A percentile compares a stretch with the other conserved stretches of the same genome.
Evolutionary conservation across 2,329 filamentous ascomycete genomes (phyloP).

Genomic region (Podosphaera fusca): DNA sequence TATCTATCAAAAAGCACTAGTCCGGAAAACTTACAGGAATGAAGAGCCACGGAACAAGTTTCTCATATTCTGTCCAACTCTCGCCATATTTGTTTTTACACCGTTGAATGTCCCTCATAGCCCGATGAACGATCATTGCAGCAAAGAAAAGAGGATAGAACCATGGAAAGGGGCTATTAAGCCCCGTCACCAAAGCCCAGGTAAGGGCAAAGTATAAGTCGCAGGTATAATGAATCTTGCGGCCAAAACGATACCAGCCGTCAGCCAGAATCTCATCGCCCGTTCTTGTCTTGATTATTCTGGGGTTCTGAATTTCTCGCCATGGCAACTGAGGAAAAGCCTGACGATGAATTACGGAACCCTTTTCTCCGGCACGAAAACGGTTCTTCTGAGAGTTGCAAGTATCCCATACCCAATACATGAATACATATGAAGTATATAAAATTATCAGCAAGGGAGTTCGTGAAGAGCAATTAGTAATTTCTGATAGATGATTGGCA

Average conservation of each 20-base stretch:
- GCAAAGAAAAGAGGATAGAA: slow-evolving; percentile 71
- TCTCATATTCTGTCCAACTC: slow-evolving; percentile 62
- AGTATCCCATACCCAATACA: slow-evolving; percentile 85
- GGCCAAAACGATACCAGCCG: slow-evolving; percentile 64
- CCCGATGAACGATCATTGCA: slow-evolving; percentile 59
- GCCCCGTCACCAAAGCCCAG: slow-evolving; percentile 67
- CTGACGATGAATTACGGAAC: slow-evolving; percentile 44
- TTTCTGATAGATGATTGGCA: slow-evolving; percentile 45
- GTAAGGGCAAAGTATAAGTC: slow-evolving; percentile 55
- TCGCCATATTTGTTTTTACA: slow-evolving; percentile 63
- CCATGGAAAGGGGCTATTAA: slow-evolving; percentile 65
- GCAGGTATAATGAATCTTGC: slow-evolving; percentile 64
- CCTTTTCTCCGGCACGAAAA: slow-evolving; percentile 61
- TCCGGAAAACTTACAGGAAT: slow-evolving; percentile 36
- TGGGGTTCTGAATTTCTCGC: slow-evolving; percentile 61
- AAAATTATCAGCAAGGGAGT: slow-evolving; percentile 39
- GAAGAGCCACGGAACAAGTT: slow-evolving; percentile 60
- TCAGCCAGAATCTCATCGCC: slow-evolving; percentile 62
- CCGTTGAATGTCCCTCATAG: slow-evolving; percentile 48
- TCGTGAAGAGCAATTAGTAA: slow-evolving; percentile 57
- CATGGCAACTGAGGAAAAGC: slow-evolving; percentile 83
- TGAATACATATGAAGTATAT: slow-evolving; percentile 50
- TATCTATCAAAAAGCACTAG: neutral
- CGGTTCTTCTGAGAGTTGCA: slow-evolving; percentile 86
- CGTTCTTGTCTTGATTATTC: slow-evolving; percentile 47